Conservation (phyloP, 2,329 filamentous ascomycete genomes). For the Fusarium sterilihyphosum region DNA sequence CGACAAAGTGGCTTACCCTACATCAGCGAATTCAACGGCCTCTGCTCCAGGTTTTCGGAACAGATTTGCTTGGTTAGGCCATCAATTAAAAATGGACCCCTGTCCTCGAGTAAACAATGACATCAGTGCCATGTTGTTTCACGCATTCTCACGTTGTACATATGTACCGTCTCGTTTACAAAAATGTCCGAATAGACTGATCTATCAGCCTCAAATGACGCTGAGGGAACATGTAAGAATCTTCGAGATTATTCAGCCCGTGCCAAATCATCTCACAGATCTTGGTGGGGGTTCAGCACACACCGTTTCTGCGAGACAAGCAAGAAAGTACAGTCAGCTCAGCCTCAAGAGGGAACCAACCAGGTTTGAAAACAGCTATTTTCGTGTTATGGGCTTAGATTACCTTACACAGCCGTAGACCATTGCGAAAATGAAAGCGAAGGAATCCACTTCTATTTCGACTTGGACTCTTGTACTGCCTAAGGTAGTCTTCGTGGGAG, state of each 20-base stretch:
- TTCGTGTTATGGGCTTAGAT: slow-evolving; percentile 8
- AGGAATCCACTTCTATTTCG: background rate
- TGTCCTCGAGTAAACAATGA: slow-evolving; percentile 22
- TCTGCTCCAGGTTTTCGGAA: background rate
- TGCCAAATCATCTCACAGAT: slow-evolving; percentile 9
- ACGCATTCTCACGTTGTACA: background rate
- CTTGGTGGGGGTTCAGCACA: background rate
- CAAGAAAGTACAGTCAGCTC: background rate
- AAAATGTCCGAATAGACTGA: background rate
- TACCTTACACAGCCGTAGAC: slow-evolving; percentile 20
- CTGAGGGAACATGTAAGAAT: background rate
- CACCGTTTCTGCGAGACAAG: background rate
- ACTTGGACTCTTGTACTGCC: background rate
- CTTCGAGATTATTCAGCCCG: slow-evolving; percentile 23
- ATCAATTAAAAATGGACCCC: background rate
- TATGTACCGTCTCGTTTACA: background rate
- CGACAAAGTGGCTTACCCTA: slow-evolving; percentile 15
- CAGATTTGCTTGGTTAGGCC: background rate
- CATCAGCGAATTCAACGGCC: background rate
- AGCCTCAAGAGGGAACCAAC: slow-evolving; percentile 27
- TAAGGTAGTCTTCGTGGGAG: slow-evolving; percentile 4
- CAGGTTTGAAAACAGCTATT: slow-evolving; percentile 9
- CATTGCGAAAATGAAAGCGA: background rate
- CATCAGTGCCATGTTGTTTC: slow-evolving; percentile 26
- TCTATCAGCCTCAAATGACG: slow-evolving; percentile 2